Percentiles rank a stretch among this genome's conserved stretches.
These are phyloP conservation scores for Malus hybrid DNA, from an alignment of 331 rosid species.

Conservation along the genomic window DNA sequence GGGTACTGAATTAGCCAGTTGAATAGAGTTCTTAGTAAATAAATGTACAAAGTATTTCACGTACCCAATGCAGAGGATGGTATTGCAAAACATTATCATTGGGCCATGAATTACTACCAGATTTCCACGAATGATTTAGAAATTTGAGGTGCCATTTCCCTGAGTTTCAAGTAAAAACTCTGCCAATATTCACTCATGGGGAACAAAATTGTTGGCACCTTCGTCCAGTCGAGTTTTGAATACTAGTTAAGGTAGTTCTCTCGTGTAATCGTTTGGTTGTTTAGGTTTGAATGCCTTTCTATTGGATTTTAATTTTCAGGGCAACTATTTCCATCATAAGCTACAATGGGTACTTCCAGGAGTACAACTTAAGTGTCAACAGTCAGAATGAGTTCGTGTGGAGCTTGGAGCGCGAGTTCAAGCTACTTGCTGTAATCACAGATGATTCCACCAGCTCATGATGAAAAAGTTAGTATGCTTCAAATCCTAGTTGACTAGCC, in stretches of 20 bases:
- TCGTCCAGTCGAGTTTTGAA: not conserved
- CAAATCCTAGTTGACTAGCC: not conserved
- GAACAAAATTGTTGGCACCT: not conserved
- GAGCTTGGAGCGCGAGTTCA: constrained; percentile 63
- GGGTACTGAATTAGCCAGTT: not conserved
- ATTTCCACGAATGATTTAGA: not conserved
- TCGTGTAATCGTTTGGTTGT: not conserved
- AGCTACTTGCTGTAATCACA: constrained; percentile 40
- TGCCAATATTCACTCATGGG: not conserved
- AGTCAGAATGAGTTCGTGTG: constrained; percentile 54
- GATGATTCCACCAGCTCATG: constrained; percentile 32
- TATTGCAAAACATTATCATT: not conserved
- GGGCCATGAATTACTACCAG: not conserved
- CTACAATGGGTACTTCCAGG: constrained; percentile 67
- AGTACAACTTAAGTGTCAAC: constrained; percentile 58
- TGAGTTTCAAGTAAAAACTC: not conserved
- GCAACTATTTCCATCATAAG: constrained; percentile 56
- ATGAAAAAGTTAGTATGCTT: not conserved
- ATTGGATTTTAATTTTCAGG: constrained; percentile 41
- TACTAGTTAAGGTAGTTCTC: not conserved
- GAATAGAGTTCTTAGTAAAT: not conserved
- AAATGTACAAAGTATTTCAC: not conserved
- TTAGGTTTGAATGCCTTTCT: not conserved
- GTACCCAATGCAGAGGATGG: not conserved
- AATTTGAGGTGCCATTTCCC: not conserved